These are phyloP conservation scores for Xylariaceae sp. DNA, from an alignment of 2,329 filamentous ascomycete species.

Conservation along the genomic window DNA sequence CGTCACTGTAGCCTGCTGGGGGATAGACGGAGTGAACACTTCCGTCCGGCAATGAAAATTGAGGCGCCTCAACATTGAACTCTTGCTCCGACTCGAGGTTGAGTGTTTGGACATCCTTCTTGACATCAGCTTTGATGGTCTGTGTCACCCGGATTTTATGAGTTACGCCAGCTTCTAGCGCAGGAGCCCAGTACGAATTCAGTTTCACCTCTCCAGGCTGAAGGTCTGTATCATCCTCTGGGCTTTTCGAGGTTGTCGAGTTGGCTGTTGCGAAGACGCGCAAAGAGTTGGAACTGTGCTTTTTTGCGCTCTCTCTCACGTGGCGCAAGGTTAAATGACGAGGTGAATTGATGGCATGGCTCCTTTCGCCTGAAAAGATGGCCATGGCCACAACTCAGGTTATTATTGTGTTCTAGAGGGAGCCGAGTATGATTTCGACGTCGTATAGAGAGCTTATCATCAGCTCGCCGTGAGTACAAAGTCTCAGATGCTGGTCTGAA, in stretches of 20 bases:
- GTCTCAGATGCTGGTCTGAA: too few relatives aligned
- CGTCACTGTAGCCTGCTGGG: constrained; percentile 36
- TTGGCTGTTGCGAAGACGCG: neutral
- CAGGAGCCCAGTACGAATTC: constrained; percentile 20
- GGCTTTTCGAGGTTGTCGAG: neutral
- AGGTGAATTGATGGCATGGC: constrained; percentile 17
- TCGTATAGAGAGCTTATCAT: neutral
- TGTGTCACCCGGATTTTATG: constrained; percentile 10
- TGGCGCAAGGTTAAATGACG: constrained; percentile 23
- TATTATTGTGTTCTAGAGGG: neutral
- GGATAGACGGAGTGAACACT: constrained; percentile 40
- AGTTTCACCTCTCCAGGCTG: constrained; percentile 21
- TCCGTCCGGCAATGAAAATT: constrained; percentile 33
- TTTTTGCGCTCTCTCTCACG: constrained; percentile 2
- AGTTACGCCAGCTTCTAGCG: constrained; percentile 15
- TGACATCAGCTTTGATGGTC: neutral
- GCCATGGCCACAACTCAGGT: neutral
- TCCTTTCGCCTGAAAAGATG: constrained; percentile 18
- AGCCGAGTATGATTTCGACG: neutral
- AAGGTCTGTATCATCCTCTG: constrained; percentile 9
- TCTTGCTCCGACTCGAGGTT: constrained; percentile 18
- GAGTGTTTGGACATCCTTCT: neutral
- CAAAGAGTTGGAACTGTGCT: neutral
- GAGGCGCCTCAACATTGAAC: constrained; percentile 38
- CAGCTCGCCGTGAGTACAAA: too few relatives aligned